A percentile compares a stretch with the other conserved stretches of the same genome.
Evolutionary conservation across 2,329 filamentous ascomycete species (phyloP).

Genomic region (Pyrenophora seminiperda): DNA sequence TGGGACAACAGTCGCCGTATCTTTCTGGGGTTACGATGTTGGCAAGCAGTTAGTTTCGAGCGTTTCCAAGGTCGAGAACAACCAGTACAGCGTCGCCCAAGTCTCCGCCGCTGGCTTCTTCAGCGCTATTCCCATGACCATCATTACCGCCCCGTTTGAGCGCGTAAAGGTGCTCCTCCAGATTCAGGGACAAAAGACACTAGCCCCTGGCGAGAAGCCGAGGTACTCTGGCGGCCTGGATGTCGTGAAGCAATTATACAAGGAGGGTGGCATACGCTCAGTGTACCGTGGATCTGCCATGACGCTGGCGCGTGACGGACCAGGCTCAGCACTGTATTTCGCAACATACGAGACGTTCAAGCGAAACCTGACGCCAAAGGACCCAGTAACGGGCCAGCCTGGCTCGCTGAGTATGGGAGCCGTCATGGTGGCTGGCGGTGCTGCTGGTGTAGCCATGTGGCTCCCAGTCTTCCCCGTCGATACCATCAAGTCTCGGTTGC

Average conservation of each 20-base stretch:
- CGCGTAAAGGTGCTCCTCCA: constrained; percentile 98
- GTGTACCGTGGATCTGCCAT: constrained; percentile 91
- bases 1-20: constrained; percentile 65
- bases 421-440: constrained; percentile 83
- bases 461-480: constrained; percentile 98
- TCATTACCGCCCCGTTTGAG: constrained; percentile 98
- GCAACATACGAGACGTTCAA: constrained; percentile 97
- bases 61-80: constrained; percentile 68
- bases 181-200: constrained; percentile 88
- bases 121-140: constrained; percentile 94
- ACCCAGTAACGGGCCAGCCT: constrained; percentile 70
- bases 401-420: constrained; percentile 82
- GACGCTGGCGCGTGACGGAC: constrained; percentile 91
- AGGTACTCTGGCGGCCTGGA: constrained; percentile 86
- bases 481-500: constrained; percentile 91
- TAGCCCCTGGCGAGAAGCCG: constrained; percentile 87
- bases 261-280: constrained; percentile 83
- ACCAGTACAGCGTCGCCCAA: constrained; percentile 80
- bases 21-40: constrained; percentile 87
- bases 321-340: constrained; percentile 93
- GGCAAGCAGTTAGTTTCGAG: constrained; percentile 84
- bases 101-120: constrained; percentile 90
- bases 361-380: constrained; percentile 80
- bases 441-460: constrained; percentile 97
- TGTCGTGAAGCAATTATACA: constrained; percentile 91